These are phyloP conservation scores for Salisapilia sapeloensis DNA, from an alignment of 352 stramenopile species.

Conservation along the genomic window DNA sequence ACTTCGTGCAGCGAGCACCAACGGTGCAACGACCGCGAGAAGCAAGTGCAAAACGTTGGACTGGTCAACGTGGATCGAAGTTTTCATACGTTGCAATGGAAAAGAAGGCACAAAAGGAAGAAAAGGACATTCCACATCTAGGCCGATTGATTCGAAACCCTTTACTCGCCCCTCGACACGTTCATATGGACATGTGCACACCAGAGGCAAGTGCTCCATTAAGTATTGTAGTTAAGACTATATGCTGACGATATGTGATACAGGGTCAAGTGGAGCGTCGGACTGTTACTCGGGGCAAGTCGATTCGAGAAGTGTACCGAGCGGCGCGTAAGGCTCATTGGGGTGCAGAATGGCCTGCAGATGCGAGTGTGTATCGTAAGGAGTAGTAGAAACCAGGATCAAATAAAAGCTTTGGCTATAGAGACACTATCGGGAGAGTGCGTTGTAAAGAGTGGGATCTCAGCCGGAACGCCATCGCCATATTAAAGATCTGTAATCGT, in stretches of 20 bases:
- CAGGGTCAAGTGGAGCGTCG: constrained; percentile 64
- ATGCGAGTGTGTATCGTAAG: constrained; percentile 48
- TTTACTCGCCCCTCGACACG: constrained; percentile 55
- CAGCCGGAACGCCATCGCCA: no score
- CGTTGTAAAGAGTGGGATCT: no score
- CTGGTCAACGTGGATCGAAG: constrained; percentile 73
- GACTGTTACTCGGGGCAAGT: constrained; percentile 53
- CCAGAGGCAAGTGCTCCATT: constrained; percentile 21
- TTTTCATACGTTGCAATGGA: constrained; percentile 76
- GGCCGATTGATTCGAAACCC: constrained; percentile 53
- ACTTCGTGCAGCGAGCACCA: constrained; percentile 73
- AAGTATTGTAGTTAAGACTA: neutral
- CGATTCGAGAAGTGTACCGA: constrained; percentile 64
- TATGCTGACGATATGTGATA: constrained; percentile 3
- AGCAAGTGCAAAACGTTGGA: constrained; percentile 61
- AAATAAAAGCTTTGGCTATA: no score
- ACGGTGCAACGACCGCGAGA: constrained; percentile 55
- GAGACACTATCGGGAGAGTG: no score
- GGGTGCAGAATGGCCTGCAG: constrained; percentile 52
- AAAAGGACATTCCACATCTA: constrained; percentile 12
- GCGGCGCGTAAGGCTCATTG: constrained; percentile 70
- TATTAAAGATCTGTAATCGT: no score
- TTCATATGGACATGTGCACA: constrained; percentile 70
- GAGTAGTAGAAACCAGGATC: no score
- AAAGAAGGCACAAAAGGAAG: constrained; percentile 20